Base-by-base conservation (phyloP, 1,284 basidiomycete genomes). In the Vanrija sp. region DNA sequence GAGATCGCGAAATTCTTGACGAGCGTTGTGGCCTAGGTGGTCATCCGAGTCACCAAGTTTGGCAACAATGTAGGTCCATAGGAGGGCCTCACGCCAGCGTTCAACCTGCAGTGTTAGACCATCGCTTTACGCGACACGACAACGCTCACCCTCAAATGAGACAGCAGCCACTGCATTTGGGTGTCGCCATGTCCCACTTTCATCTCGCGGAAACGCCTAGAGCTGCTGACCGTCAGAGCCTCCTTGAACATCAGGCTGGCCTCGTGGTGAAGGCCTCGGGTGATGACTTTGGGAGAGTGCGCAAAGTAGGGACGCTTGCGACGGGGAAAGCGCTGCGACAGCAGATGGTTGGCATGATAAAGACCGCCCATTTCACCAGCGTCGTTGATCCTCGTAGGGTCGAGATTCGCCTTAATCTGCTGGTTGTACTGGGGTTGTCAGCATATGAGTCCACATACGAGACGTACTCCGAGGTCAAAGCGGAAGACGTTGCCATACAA, bases 61-160 rank as follows among this genome's bases (percentile, higher is more conserved):
- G 18, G 67, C 71, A 1, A 76, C 73, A 10, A 64, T 44, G 52
- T 65, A 76, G 1, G 71, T 71, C 74, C 74, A 76, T 10, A 76
- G 57, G 18, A 76, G 47, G 5, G 70, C 74, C 57, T 75, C 73
- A 34, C 74, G 60, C 74, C 74, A 76, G 9, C 74, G 63, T 46
- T 76, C 74, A 5, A 75, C 66, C 66, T 69, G 49, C 8, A 5
- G 12, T 7, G 18, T 40, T 8, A n/a, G 34, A 16, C 21, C 45
- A 50, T 16, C 23, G 26, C 16, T 21, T 2, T 21, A 14, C 15
- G 47, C 0, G 18, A 18, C 29, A 23, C 3, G 23, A 8, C 12
- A 12, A 0, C n/a, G 38, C 57, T 61, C 60, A 45, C 68, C 65
- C 72, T 60, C 9, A 72, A 51, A 12, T 66, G 57, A 1, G 65